Conservation (phyloP, 2,329 filamentous ascomycete species). For the Tolypocladium pustulatum region DNA sequence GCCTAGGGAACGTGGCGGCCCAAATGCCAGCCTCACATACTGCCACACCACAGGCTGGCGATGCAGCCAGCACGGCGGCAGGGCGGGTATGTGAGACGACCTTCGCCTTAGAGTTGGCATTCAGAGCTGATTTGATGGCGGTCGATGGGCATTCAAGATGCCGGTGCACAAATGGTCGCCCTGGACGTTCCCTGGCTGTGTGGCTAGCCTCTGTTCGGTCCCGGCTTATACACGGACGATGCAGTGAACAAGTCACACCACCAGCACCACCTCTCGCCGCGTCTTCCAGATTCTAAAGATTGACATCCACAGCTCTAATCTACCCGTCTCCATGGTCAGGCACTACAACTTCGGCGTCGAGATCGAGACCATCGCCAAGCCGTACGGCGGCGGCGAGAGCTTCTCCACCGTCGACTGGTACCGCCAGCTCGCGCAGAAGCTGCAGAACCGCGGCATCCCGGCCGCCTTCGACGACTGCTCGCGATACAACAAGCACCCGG, state of each 20-base stretch:
- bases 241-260: neutral
- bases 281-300: neutral
- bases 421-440: conserved; percentile 26
- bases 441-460: conserved; percentile 25
- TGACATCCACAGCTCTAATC: neutral
- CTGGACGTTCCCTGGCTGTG: neutral
- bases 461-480: conserved; percentile 26
- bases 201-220: neutral
- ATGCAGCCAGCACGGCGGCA: neutral
- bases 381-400: conserved; percentile 23
- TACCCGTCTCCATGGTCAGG: conserved; percentile 11
- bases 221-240: neutral
- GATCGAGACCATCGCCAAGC: conserved; percentile 26
- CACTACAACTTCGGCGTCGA: conserved; percentile 31
- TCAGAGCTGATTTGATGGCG: neutral
- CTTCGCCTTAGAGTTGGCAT: neutral
- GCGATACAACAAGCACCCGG: conserved; percentile 28
- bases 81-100: neutral
- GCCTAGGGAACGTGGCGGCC: neutral
- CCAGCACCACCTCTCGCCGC: neutral
- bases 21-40: neutral
- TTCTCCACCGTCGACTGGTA: conserved; percentile 30
- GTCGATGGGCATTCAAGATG: neutral
- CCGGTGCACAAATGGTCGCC: neutral
- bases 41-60: neutral